Evolutionary conservation across 805 yeast genomes (phyloP).

Genomic region (Ogataea allantospora): DNA sequence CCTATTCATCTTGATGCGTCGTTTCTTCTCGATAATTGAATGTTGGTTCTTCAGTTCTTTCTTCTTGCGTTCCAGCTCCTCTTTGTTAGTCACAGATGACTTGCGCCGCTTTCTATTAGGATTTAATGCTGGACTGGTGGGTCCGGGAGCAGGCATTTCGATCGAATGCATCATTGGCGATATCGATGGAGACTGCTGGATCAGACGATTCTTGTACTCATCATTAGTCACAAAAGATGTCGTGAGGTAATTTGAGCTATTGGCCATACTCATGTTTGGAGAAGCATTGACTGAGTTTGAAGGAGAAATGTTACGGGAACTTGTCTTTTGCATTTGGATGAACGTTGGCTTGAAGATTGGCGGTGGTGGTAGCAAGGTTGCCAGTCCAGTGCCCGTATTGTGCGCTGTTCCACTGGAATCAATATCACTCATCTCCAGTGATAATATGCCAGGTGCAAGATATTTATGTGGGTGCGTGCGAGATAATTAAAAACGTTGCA

Average conservation of each 20-base stretch:
- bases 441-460: not conserved
- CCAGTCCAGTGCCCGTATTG: not conserved
- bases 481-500: conserved; percentile 4
- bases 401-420: not conserved
- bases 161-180: conserved; percentile 31
- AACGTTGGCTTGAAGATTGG: conserved; percentile 48
- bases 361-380: conserved; percentile 40
- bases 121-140: conserved; percentile 16
- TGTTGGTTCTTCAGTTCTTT: conserved; percentile 58
- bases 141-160: conserved; percentile 11
- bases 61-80: conserved; percentile 40
- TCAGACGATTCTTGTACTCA: conserved; percentile 25
- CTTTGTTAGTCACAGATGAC: conserved; percentile 24
- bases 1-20: conserved; percentile 75
- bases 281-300: conserved; percentile 4
- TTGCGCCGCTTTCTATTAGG: conserved; percentile 27
- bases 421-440: not conserved
- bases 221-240: conserved; percentile 31
- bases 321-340: conserved; percentile 36
- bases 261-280: conserved; percentile 12
- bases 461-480: conserved; percentile 1
- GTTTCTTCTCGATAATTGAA: conserved; percentile 74
- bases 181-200: conserved; percentile 33
- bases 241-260: conserved; percentile 29
- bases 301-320: conserved; percentile 3